A percentile compares a stretch with the other conserved stretches of the same genome.
phyloP scores from a whole-genome alignment of 805 yeast species.

The Barnettozyma botsteinii region DNA sequence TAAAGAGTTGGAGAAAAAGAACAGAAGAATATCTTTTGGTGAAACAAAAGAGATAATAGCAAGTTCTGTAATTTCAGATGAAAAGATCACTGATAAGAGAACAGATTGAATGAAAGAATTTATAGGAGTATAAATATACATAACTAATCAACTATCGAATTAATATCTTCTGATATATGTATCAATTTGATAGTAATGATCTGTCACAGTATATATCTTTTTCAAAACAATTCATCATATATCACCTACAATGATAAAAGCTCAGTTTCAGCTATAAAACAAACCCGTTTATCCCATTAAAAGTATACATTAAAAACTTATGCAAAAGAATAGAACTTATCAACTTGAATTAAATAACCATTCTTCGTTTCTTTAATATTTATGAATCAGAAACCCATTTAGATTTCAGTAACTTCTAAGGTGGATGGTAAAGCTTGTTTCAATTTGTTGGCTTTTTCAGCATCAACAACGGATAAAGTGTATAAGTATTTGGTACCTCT shows the following conservation, averaged over 20 bases:
- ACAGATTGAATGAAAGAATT: background rate
- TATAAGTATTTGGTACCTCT: conserved; percentile 93
- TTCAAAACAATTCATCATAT: no score
- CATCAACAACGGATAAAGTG: conserved; percentile 93
- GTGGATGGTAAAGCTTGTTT: conserved; percentile 96
- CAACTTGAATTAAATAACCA: background rate
- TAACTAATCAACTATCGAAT: no score
- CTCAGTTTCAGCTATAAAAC: conserved; percentile 6
- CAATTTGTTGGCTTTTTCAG: conserved; percentile 95
- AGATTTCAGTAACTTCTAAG: conserved; percentile 57
- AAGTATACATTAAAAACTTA: conserved; percentile 11
- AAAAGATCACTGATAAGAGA: background rate
- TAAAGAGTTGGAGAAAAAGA: conserved; percentile 15
- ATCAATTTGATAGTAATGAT: no score
- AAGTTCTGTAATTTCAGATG: conserved; percentile 1
- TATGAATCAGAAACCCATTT: conserved; percentile 17
- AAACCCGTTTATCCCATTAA: conserved; percentile 17
- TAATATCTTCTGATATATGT: no score
- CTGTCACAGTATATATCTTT: no score
- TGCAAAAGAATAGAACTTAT: background rate
- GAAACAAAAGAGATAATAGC: background rate
- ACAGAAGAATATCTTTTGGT: conserved; percentile 8
- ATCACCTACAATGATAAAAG: background rate
- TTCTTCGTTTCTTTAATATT: background rate
- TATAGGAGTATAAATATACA: background rate